phyloP scores from a whole-genome alignment of 345 rosid species.

The Cochlearia excelsa region DNA sequence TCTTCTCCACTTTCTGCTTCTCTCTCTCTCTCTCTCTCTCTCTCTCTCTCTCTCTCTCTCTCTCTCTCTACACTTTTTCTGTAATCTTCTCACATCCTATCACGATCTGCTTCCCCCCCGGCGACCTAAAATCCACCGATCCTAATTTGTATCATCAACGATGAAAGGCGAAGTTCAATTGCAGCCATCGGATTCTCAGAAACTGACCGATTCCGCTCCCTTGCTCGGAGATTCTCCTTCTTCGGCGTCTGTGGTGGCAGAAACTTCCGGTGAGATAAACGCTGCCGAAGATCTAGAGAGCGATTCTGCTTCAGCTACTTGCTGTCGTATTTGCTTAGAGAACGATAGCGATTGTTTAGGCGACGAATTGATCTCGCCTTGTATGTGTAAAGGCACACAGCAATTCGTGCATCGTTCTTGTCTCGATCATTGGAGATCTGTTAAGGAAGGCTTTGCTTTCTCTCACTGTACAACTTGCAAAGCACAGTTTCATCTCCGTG shows the following conservation, averaged over 20 bases:
- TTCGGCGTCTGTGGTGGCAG: slow-evolving; percentile 14
- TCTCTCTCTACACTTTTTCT: slow-evolving; percentile 6
- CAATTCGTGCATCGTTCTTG: slow-evolving; percentile 86
- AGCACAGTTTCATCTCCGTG: slow-evolving; percentile 81
- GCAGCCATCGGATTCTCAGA: slow-evolving; percentile 43
- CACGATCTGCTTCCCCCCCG: slow-evolving; percentile 3
- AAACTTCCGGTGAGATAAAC: slow-evolving; percentile 54
- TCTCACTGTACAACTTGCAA: slow-evolving; percentile 91
- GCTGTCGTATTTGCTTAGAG: slow-evolving; percentile 94
- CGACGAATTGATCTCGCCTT: slow-evolving; percentile 93
- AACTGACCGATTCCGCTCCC: slow-evolving; percentile 70
- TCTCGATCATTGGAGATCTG: slow-evolving; percentile 90
- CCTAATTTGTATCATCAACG: slow-evolving; percentile 22
- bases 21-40: slow-evolving; percentile 10
- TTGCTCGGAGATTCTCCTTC: slow-evolving; percentile 46
- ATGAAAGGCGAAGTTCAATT: slow-evolving; percentile 74
- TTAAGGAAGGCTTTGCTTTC: slow-evolving; percentile 95
- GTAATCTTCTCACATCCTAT: slow-evolving; percentile 20
- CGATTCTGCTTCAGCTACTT: slow-evolving; percentile 54
- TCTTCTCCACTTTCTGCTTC: not conserved
- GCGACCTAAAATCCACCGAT: not conserved
- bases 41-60: slow-evolving; percentile 11
- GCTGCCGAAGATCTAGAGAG: slow-evolving; percentile 67
- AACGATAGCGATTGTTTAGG: slow-evolving; percentile 68
- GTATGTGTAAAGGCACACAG: slow-evolving; percentile 98